Base-by-base conservation (phyloP, 306 rosid species). In the Hippophae tibetana region DNA sequence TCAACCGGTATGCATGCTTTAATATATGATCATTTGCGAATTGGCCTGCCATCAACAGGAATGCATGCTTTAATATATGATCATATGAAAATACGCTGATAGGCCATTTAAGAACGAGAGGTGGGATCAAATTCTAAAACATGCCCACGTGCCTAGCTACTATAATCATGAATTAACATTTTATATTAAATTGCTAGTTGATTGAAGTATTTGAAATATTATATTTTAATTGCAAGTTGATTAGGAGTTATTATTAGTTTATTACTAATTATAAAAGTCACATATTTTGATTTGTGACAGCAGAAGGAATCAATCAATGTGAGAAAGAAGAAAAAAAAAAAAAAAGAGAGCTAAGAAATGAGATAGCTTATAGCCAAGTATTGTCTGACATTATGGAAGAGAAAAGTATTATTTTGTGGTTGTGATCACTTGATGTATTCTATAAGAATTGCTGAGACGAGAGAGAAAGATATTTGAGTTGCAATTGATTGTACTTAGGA, bases 141-240 rank as follows among this genome's bases (percentile, higher is more conserved):
- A 79, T 38, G 13, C 18, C 73, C 86, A 77, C 84, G 66, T 81
- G 93, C 77, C 27, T 18, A 18, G 23, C 23, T 60, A 40, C 76
- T 78, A 76, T 60, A 67, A 58, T 10, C 63, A 46, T 38, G 55
- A 60, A 31, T 47, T 51, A 69, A 46, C 2, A 31, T 48, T 31
- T 8, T 13, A 31, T 13, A 64, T 9, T 51, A 62, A 73, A 10
- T 42, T 13, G 45, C 69, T 64, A 75, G 63, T 66, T 74, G 81
- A 69, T 52, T 43, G 6, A 7, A 49, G 53, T 3, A 2, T 3
- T 27, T 27, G 38, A 27, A 27, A 2, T 27, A 27, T n/a, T n/a
- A n/a, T n/a, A n/a, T n/a, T n/a, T n/a, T n/a, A n/a, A n/a, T n/a
- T n/a, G 43, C 70, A 66, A 74, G 62, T 65, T 73, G 81, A 69